These are phyloP conservation scores for Saitozyma podzolica DNA, from an alignment of 768 basidiomycete species.

Conservation along the genomic window DNA sequence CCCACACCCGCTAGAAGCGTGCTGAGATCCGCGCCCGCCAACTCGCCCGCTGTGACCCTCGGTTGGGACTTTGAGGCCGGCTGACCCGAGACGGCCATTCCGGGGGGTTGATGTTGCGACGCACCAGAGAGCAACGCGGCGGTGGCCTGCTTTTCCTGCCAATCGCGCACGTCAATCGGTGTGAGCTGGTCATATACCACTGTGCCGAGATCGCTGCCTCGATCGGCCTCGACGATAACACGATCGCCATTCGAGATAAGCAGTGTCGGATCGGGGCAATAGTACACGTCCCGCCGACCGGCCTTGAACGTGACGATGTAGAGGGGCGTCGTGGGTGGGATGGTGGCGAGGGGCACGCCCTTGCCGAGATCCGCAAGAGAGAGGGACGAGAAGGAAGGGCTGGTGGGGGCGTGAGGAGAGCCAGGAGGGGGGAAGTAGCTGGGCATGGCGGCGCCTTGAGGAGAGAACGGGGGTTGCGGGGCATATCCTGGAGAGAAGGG, in stretches of 20 bases:
- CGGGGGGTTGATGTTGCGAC: slow-evolving; percentile 45
- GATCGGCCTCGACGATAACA: slow-evolving; percentile 95
- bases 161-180: slow-evolving; percentile 82
- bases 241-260: slow-evolving; percentile 80
- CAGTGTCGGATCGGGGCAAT: slow-evolving; percentile 68
- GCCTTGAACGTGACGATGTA: slow-evolving; percentile 99
- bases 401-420: slow-evolving; percentile 16
- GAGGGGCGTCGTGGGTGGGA: slow-evolving; percentile 82
- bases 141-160: slow-evolving; percentile 77
- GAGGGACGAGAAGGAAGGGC: slow-evolving; percentile 41
- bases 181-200: slow-evolving; percentile 90
- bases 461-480: slow-evolving; percentile 1
- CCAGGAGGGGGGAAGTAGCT: neutral
- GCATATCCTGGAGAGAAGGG: too few species aligned
- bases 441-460: slow-evolving; percentile 1
- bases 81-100: slow-evolving; percentile 20
- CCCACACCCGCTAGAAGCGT: slow-evolving; percentile 34
- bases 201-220: slow-evolving; percentile 83
- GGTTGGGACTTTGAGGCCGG: slow-evolving; percentile 1
- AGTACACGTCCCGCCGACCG: slow-evolving; percentile 91
- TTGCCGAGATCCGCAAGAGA: slow-evolving; percentile 64
- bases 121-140: slow-evolving; percentile 48
- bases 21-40: slow-evolving; percentile 32
- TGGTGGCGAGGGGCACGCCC: slow-evolving; percentile 80
- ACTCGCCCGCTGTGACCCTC: slow-evolving; percentile 10